These are phyloP conservation scores for Angomonas desouzai DNA, from an alignment of 208 protist genomes.

Conservation along the genomic window DNA sequence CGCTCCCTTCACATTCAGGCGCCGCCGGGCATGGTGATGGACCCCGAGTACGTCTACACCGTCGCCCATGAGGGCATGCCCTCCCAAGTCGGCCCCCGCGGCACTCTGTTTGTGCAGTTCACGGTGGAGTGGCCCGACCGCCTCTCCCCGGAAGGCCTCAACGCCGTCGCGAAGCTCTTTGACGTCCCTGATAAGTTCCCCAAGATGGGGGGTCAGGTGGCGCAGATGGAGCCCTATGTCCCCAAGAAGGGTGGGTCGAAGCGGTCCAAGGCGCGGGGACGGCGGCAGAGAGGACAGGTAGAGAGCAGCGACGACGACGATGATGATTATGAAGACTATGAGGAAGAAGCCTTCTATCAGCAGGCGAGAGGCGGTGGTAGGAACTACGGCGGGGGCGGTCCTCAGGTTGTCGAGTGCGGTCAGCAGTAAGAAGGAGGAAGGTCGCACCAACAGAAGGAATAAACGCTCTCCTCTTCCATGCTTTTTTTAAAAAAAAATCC, in stretches of 20 bases:
- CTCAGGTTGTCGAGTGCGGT: slow-evolving; percentile 58
- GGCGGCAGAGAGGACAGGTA: slow-evolving; percentile 1
- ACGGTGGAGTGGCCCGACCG: slow-evolving; percentile 77
- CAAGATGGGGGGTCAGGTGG: slow-evolving; percentile 59
- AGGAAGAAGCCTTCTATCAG: slow-evolving; percentile 22
- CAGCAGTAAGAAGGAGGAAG: slow-evolving; percentile 38
- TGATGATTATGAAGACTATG: slow-evolving; percentile 34
- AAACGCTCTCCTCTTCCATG: background rate
- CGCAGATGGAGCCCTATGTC: slow-evolving; percentile 37
- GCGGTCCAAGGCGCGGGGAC: slow-evolving; percentile 12
- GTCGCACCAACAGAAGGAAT: background rate
- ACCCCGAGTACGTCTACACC: slow-evolving; percentile 62
- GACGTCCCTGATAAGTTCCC: slow-evolving; percentile 27
- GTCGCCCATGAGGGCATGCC: slow-evolving; percentile 91
- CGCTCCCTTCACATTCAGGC: slow-evolving; percentile 67
- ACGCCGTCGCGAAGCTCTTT: slow-evolving; percentile 40
- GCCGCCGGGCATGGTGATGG: slow-evolving; percentile 67
- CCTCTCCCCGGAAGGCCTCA: slow-evolving; percentile 31
- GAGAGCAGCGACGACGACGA: slow-evolving; percentile 30
- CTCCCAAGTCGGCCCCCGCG: slow-evolving; percentile 61
- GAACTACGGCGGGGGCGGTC: slow-evolving; percentile 9
- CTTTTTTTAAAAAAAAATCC: background rate
- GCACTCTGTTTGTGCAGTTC: slow-evolving; percentile 84
- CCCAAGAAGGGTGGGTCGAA: slow-evolving; percentile 20
- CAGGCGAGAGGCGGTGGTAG: slow-evolving; percentile 22